Conservation (phyloP, 495 filamentous ascomycete genomes). For the Penicillium psychrofluorescens region DNA sequence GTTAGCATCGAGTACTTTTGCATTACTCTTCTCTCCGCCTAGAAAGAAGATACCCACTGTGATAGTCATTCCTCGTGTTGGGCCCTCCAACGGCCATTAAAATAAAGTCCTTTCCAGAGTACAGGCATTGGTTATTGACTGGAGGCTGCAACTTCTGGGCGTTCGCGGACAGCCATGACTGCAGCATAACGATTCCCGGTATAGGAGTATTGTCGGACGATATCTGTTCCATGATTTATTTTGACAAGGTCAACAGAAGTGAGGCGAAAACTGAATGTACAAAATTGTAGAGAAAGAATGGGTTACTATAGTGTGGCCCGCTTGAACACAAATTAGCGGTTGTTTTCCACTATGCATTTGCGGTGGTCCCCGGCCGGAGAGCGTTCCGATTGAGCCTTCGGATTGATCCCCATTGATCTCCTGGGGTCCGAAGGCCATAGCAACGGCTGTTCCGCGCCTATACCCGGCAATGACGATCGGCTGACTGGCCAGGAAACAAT, state of each 20-base stretch:
- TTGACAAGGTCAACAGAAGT: too few species aligned
- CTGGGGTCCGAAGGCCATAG: too few species aligned
- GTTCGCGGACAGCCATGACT: constrained; percentile 63
- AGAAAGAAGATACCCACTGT: constrained; percentile 3
- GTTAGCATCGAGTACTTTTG: too few species aligned
- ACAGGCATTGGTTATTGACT: constrained; percentile 83
- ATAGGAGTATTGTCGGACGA: not conserved
- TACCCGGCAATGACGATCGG: too few species aligned
- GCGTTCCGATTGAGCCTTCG: constrained; percentile 9
- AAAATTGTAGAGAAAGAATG: too few species aligned
- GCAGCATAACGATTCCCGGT: constrained; percentile 3
- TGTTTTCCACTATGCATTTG: too few species aligned
- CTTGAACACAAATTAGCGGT: too few species aligned
- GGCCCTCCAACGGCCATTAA: constrained; percentile 15
- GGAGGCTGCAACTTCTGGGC: constrained; percentile 74
- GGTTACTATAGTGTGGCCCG: too few species aligned
- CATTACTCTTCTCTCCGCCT: constrained; percentile 31
- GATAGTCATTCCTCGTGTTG: constrained; percentile 14
- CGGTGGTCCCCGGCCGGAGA: not conserved
- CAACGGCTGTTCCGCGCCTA: too few species aligned
- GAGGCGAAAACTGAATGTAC: too few species aligned
- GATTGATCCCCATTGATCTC: constrained; percentile 1
- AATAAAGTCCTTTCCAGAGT: constrained; percentile 39
- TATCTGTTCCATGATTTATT: too few species aligned
- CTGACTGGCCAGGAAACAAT: too few species aligned